Base-by-base conservation (phyloP, 1,284 basidiomycete genomes). In the Puccinia novopanici region DNA sequence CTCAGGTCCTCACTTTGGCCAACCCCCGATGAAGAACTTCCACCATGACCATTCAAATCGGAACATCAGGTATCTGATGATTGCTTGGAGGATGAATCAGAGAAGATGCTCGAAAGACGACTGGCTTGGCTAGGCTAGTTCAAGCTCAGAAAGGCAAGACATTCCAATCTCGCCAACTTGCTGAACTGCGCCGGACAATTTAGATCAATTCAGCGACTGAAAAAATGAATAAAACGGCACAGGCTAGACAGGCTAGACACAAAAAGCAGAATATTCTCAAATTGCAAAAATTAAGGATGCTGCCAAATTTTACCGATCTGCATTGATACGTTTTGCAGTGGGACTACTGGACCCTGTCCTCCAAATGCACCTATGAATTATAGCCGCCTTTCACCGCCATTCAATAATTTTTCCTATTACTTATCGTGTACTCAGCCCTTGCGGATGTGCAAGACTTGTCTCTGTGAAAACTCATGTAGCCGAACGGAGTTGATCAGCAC, bases 371-470 rank as follows among this genome's bases (percentile, higher is more conserved):
- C 91, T 85, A 82, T 48, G 27, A 84, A 82, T 50, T 83, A 89
- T 42, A 82, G 84, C 8, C 86, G 85, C 3, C 88, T 96, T 5
- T 92, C 92, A 0, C 89, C 90, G 71, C 87, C 86, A 9, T 98
- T 98, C 85, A 83, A 84, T 2, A 89, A 89, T 80, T 89, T 91
- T 75, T 85, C 87, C 5, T 89, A 94, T 48, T 99, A 97, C 86
- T 89, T 90, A 55, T 87, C 87, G 37, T 88, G 91, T 34, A 94
- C 97, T 84, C 90, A 94, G 83, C 94, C 97, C 0, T 88, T 99
- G n/a, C 88, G 98, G 34, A 87, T 95, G 45, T 88, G 93, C 81
- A 96, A 99, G 86, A 91, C 93, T 82, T 98, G 97, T 6, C 45
- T n/a, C n/a, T n/a, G n/a, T n/a, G n/a, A n/a, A n/a, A n/a, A n/a